Base-by-base conservation (phyloP, 2,329 filamentous ascomycete species). In the Aureobasidium vineae region DNA sequence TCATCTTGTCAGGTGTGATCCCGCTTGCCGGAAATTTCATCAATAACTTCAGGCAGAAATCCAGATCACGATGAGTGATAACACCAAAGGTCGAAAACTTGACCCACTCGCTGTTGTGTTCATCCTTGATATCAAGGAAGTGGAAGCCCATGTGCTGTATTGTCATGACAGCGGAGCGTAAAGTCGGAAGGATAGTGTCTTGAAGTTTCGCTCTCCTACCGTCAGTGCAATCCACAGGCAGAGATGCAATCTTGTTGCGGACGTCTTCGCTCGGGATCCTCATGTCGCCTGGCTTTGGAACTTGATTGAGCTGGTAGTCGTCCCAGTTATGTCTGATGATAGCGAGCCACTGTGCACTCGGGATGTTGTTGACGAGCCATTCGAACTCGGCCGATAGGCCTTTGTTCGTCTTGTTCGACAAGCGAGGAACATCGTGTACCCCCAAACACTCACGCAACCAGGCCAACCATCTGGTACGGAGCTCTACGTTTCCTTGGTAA, bases 131-230 rank as follows among this genome's bases (percentile, higher is more conserved):
- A 36, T 66, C 64, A 15, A 66, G 28, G 21, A 66, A 66, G 5
- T 60, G 31, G 2, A 66, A 57, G 10, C 43, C 41, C 15, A n/a
- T 33, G 26, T 19, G 31, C 4, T n/a, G 8, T 1, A 40, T 28
- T 6, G 52, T 33, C 2, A 4, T 15, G 21, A 26, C n/a, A 26
- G 28, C 50, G 36, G 50, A 41, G 21, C 52, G 50, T 31, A 66
- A 21, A 15, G 52, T 15, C 1, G 64, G 64, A 15, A 66, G 64
- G 8, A 66, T 49, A n/a, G 64, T 60, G 10, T 66, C 64, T 6
- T 33, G 21, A 7, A 66, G 54, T n/a, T 33, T 60, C 13, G 43
- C 54, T 3, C 2, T 66, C 15, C n/a, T 41, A 21, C 52, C 54
- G n/a, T 57, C 43, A 1, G 36, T 50, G 19, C 64, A 66, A 21